Percentiles rank a stretch among this genome's conserved stretches.
Evolutionary conservation across 768 basidiomycete genomes (phyloP).

Genomic region (Tremella yokohamensis): DNA sequence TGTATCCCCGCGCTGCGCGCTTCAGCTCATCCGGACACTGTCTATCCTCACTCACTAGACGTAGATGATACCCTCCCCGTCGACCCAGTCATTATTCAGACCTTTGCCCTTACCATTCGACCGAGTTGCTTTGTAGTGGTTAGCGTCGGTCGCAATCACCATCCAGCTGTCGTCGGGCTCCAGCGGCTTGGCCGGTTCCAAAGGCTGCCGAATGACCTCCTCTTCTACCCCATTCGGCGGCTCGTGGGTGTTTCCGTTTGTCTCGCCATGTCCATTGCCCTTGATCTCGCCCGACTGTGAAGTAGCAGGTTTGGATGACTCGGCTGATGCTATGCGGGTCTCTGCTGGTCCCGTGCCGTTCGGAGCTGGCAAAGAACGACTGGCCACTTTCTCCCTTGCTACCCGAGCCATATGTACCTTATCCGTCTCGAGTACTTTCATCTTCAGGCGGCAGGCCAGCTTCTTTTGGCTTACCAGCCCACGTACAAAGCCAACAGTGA

Average conservation of each 20-base stretch:
- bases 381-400: conserved; percentile 13
- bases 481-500: conserved; percentile 46
- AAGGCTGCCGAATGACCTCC: neutral
- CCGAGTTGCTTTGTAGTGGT: neutral
- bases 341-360: conserved; percentile 2
- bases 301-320: neutral
- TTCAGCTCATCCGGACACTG: conserved; percentile 4
- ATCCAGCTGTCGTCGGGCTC: conserved; percentile 43
- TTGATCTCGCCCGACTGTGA: neutral
- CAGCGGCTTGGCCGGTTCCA: neutral
- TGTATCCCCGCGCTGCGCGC: conserved; percentile 31
- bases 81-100: conserved; percentile 28
- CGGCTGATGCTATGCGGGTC: neutral
- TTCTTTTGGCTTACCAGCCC: conserved; percentile 33
- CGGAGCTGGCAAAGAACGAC: conserved; percentile 12
- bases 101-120: neutral
- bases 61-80: conserved; percentile 47
- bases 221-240: neutral
- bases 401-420: conserved; percentile 20
- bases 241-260: conserved; percentile 3
- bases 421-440: conserved; percentile 40
- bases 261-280: conserved; percentile 3
- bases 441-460: conserved; percentile 31
- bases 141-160: conserved; percentile 28
- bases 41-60: conserved; percentile 37